Evolutionary conservation across 108 stramenopile genomes (phyloP), one percentile per base, ranked within the genome.

Genomic region (Poteriospumella lacustris): DNA sequence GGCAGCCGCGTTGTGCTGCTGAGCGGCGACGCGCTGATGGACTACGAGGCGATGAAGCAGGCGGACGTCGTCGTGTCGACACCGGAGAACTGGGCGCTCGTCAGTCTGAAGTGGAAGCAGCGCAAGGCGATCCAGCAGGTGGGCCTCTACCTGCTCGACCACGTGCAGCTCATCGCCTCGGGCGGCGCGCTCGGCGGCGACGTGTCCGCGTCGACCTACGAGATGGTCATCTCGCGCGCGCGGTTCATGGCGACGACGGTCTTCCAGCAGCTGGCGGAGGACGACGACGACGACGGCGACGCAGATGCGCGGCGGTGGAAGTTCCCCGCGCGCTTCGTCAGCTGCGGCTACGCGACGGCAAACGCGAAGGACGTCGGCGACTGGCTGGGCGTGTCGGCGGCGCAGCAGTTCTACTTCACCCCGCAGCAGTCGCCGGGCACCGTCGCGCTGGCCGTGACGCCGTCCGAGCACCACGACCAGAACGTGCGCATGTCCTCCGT

Each of bases 351-450:
- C 2, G 93, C 95, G 1, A 78, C 97, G 31, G 97, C 98, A 31
- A 97, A 99, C 84, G 95, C 95, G 0, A 90, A 92, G 64, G 98
- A 99, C 81, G 89, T 99, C 2, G 98, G 92, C 34, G 98, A 95
- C 68, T 97, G 96, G 96, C 90, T 99, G 85, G 97, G 98, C 28
- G 96, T 93, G 9, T 72, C 93, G 2, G 68, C 76, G 29, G 90
- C 91, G 75, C 90, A 89, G 58, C 73, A 94, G 24, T 95, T 96
- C 88, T 95, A 95, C 83, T 97, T 99, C 87, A 90, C 91, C 44
- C 92, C 95, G 9, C 91, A 92, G 68, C 93, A 92, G 0, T 78
- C 96, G 72, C 98, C 98, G 1, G 84, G 85, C 44, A 95, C 97
- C 2, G 85, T 99, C 19, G 98, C 97, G 80, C 88, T 97, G 29